These are phyloP conservation scores for Sphaerulina musiva DNA, from an alignment of 2,329 filamentous ascomycete species.

Conservation along the genomic window DNA sequence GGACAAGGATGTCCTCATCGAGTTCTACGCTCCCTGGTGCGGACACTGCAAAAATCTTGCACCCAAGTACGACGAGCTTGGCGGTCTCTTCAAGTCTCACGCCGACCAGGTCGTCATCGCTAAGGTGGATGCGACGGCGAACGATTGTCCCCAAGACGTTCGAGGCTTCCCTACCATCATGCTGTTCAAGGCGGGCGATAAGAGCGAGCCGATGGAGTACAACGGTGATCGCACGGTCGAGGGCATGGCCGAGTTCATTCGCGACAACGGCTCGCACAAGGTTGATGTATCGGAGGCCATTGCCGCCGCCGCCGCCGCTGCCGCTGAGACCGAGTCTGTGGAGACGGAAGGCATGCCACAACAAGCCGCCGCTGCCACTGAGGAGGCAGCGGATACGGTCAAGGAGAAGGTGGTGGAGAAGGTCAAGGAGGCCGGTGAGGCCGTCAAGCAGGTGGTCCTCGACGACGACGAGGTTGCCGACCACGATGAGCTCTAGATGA, in stretches of 20 bases:
- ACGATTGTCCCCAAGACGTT: constrained; percentile 96
- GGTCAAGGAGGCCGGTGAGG: constrained; percentile 36
- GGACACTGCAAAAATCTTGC: constrained; percentile 64
- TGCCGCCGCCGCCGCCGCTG: constrained; percentile 39
- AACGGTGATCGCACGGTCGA: constrained; percentile 79
- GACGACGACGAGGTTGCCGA: constrained; percentile 35
- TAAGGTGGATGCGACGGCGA: constrained; percentile 93
- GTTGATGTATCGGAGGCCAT: constrained; percentile 55
- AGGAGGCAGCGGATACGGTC: constrained; percentile 18
- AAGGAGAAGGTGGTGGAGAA: constrained; percentile 28
- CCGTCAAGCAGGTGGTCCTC: constrained; percentile 27
- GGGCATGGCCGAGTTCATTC: constrained; percentile 85
- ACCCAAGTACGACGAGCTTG: constrained; percentile 62
- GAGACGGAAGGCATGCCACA: constrained; percentile 44
- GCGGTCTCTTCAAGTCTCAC: constrained; percentile 48
- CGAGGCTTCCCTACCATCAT: constrained; percentile 99
- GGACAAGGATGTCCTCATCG: constrained; percentile 91
- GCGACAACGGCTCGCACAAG: constrained; percentile 89
- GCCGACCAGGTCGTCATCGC: constrained; percentile 56
- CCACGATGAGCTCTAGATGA: constrained; percentile 71
- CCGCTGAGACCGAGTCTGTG: constrained; percentile 36
- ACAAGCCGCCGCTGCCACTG: constrained; percentile 42
- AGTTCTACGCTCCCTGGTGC: constrained; percentile 92
- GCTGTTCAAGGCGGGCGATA: constrained; percentile 85
- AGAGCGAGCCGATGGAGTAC: constrained; percentile 80